A percentile compares a stretch with the other conserved stretches of the same genome.
phyloP scores from a whole-genome alignment of 148 eudicot species.

The Silene uniflora region DNA sequence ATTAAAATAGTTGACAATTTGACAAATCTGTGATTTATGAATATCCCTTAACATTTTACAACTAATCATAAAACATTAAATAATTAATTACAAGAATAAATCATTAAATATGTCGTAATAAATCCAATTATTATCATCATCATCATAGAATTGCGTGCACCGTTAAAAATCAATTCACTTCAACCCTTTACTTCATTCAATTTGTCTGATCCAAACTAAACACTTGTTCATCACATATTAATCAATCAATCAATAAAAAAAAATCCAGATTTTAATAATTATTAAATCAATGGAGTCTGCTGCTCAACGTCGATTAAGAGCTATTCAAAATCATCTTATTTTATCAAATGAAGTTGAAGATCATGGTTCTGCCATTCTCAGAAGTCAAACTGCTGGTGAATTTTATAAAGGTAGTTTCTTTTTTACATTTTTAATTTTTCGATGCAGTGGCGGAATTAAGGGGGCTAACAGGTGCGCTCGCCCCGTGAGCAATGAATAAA shows the following conservation, averaged over 20 bases:
- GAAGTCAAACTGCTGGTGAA: slow-evolving; percentile 61
- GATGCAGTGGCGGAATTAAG: no score
- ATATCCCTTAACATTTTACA: no score
- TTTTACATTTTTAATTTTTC: not conserved
- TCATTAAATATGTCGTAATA: not conserved
- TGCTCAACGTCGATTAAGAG: slow-evolving; percentile 55
- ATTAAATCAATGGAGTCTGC: slow-evolving; percentile 43
- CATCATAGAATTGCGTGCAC: not conserved
- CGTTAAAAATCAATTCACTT: not conserved
- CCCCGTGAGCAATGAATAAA: no score
- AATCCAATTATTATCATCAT: not conserved
- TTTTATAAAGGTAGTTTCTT: slow-evolving; percentile 44
- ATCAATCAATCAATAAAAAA: not conserved
- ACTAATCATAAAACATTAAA: no score
- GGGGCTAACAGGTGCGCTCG: no score
- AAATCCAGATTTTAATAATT: not conserved
- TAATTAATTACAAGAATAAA: no score
- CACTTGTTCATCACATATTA: not conserved
- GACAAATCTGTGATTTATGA: no score
- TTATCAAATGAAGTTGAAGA: slow-evolving; percentile 30
- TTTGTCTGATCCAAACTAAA: not conserved
- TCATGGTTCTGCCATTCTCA: slow-evolving; percentile 22
- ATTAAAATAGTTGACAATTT: no score
- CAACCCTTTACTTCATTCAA: not conserved
- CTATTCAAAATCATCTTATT: slow-evolving; percentile 53